Conservation (phyloP, 306 rosid species). For the Vigna unguiculata region DNA sequence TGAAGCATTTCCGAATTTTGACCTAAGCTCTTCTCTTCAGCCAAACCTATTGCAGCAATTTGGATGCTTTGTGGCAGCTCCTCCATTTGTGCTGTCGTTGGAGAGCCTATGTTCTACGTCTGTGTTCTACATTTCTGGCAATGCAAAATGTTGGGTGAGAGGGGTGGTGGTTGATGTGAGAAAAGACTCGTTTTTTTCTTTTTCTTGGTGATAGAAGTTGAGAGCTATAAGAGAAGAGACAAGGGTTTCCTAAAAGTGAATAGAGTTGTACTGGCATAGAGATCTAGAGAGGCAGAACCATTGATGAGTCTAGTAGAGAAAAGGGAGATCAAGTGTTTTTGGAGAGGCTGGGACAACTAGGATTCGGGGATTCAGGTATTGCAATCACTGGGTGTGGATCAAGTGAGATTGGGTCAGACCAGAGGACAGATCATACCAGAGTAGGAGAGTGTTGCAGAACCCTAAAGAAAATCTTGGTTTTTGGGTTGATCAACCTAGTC, state of each 20-base stretch:
- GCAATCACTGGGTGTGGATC: not conserved
- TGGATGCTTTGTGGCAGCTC: no score
- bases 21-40: no score
- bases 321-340: not conserved
- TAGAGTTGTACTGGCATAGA: not conserved
- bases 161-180: no score
- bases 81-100: no score
- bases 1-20: no score
- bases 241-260: not conserved
- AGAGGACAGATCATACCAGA: not conserved
- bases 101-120: no score
- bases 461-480: not conserved
- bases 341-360: not conserved
- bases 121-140: no score
- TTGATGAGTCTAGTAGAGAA: not conserved
- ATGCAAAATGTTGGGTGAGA: no score
- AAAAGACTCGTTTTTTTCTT: no score
- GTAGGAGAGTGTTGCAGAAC: not conserved
- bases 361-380: not conserved
- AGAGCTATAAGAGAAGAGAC: no score
- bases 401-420: not conserved
- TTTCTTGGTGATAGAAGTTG: no score
- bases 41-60: no score
- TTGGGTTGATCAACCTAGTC: not conserved
- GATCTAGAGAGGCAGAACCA: not conserved